Evolutionary conservation across 2,329 filamentous ascomycete genomes (phyloP), one percentile per base, ranked within the genome.

Genomic region (Acrocalymma vagum): DNA sequence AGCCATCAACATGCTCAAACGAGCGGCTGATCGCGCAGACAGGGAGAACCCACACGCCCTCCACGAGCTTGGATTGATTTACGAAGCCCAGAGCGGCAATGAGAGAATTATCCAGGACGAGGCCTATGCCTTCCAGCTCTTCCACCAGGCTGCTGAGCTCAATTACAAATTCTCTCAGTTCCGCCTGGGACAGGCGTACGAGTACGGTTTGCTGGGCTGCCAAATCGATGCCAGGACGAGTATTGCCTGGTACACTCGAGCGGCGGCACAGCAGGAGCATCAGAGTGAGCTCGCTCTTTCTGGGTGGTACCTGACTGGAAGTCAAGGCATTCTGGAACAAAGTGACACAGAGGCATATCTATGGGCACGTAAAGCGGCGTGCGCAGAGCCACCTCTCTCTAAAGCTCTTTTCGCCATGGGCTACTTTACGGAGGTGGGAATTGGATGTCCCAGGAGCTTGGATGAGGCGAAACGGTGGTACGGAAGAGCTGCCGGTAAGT

Each of bases 391-490:
- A 9, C 75, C 75, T 3, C 73, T 96, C 24, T 85, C 90, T 6
- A 99, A 97, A 76, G 94, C 94, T 0, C 89, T 97, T 73, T 97
- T 96, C 72, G 94, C 93, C 0, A 96, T 99, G 88, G 94, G 94
- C 0, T 96, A 97, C 72, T 96, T 95, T 65, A 95, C 90, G 1
- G 94, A 99, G 71, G 86, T 94, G 32, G 94, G 94, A 9, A 97
- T 99, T 57, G 94, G 94, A 20, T 85, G 90, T 51, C 79, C 86
- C 11, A 84, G 88, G 7, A 95, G 93, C 67, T 62, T 96, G 58
- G 94, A 99, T 61, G 94, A 97, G 72, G 94, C 93, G 15, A 96
- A 95, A 78, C 83, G 91, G 58, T 99, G 94, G 94, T 99, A 99
- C 73, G 96, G 92, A 82, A 82, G 93, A 69, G 92, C 94, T 72